Percentiles rank a stretch among this genome's conserved stretches.
phyloP scores from a whole-genome alignment of 208 protist species.

The Trichomonas vaginalis region DNA sequence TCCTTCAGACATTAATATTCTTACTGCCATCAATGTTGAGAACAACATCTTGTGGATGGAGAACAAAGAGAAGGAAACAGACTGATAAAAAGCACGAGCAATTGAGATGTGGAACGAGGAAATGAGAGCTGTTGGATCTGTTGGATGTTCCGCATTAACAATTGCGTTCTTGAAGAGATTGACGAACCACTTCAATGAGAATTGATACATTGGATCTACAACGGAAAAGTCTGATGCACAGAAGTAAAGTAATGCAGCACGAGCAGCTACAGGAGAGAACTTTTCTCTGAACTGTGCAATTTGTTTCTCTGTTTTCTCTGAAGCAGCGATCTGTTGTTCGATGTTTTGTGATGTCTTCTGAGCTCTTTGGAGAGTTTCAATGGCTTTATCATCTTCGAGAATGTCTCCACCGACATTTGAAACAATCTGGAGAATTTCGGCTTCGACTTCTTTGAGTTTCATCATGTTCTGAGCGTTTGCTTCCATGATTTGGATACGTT shows the following conservation, averaged over 20 bases:
- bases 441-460: slow-evolving; percentile 82
- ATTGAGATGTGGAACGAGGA: slow-evolving; percentile 52
- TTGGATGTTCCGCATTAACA: background rate
- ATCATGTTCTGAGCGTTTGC: slow-evolving; percentile 93
- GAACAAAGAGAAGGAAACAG: slow-evolving; percentile 81
- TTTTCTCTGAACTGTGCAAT: slow-evolving; percentile 69
- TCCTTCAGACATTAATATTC: slow-evolving; percentile 34
- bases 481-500: slow-evolving; percentile 66
- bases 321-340: slow-evolving; percentile 57
- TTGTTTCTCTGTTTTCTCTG: slow-evolving; percentile 69
- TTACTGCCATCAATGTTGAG: slow-evolving; percentile 73
- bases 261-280: slow-evolving; percentile 65
- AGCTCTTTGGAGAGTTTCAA: slow-evolving; percentile 72
- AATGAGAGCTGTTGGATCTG: background rate
- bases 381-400: slow-evolving; percentile 83
- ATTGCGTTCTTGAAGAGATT: background rate
- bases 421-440: slow-evolving; percentile 73
- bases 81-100: slow-evolving; percentile 58
- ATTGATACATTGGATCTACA: slow-evolving; percentile 47
- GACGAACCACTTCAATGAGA: slow-evolving; percentile 8
- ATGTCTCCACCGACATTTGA: slow-evolving; percentile 67
- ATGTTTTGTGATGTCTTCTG: slow-evolving; percentile 59
- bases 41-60: slow-evolving; percentile 95
- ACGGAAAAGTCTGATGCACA: slow-evolving; percentile 56
- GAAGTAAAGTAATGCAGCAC: slow-evolving; percentile 72